Evolutionary conservation across 257 asterid genomes (phyloP), one percentile per base, ranked within the genome.

Genomic region (Thymus mandschuricus): DNA sequence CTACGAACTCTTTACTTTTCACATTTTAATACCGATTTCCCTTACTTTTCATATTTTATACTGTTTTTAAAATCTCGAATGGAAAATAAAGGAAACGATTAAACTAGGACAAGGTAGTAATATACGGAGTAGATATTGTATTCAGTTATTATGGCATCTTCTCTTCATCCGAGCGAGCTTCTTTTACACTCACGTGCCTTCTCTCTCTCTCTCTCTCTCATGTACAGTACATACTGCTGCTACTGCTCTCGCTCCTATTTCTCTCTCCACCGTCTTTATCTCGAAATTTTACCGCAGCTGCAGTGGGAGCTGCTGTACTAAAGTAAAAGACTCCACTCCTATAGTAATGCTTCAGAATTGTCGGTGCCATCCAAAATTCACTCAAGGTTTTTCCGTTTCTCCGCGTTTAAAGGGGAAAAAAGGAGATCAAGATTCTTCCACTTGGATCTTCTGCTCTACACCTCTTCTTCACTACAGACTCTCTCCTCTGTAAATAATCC

Each of bases 281-380:
- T 71, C 73, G 61, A 35, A 31, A 45, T 45, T 60, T 69, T 61
- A 68, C 79, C 48, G 62, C 52, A 66, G 48, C 70, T 64, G 62
- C 57, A 49, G 31, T 35, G 34, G 31, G 21, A 60, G 67, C 70
- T 68, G 73, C 35, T 13, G 54, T 21, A 30, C 65, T 49, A 10
- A 34, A 75, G 67, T 68, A n/a, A 63, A 60, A 71, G 12, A 58
- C 15, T 80, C 35, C 72, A 56, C 57, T 45, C 33, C 61, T 59
- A n/a, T 15, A 59, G 21, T 8, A 31, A 4, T 51, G 51, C 72
- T 56, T 63, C 29, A 64, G 49, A 57, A 51, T 64, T 80, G 81
- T 80, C 76, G 78, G 80, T 75, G 76, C 45, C 80, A 6, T 57
- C 48, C 27, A 51, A 45, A 66, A 41, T 61, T 8, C 29, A 40